Conservation (phyloP, 1,284 basidiomycete genomes). For the Inonotus hispidus region DNA sequence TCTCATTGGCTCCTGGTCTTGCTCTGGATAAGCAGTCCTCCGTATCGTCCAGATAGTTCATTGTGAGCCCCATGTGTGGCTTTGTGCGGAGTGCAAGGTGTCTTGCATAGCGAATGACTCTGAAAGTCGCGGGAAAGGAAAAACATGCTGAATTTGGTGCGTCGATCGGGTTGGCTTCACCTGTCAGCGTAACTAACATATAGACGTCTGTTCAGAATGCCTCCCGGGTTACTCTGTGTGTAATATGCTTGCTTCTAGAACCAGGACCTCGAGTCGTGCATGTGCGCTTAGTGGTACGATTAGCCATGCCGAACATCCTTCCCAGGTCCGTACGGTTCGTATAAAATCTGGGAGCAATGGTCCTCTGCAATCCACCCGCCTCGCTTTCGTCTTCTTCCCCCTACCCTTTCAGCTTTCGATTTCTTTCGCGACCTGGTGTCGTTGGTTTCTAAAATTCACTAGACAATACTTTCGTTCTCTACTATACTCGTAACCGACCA, state of each 20-base stretch:
- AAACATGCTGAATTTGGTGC: neutral
- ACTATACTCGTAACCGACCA: neutral
- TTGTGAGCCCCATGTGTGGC: too few species aligned
- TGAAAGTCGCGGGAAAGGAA: neutral
- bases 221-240: neutral
- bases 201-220: neutral
- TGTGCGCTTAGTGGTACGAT: neutral
- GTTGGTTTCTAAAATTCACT: neutral
- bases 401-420: neutral
- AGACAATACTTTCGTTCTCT: constrained; percentile 5
- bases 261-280: neutral
- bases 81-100: too few species aligned
- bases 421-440: constrained; percentile 12
- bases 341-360: neutral
- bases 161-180: neutral
- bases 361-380: neutral
- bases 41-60: too few species aligned
- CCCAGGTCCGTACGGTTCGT: neutral
- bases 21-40: too few species aligned
- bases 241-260: neutral
- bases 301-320: neutral
- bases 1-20: too few species aligned
- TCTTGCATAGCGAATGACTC: neutral
- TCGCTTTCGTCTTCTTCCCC: neutral
- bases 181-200: neutral